A percentile compares a stretch with the other conserved stretches of the same genome.
phyloP scores from a whole-genome alignment of 2,329 filamentous ascomycete species.

The Mariannaea sp. region DNA sequence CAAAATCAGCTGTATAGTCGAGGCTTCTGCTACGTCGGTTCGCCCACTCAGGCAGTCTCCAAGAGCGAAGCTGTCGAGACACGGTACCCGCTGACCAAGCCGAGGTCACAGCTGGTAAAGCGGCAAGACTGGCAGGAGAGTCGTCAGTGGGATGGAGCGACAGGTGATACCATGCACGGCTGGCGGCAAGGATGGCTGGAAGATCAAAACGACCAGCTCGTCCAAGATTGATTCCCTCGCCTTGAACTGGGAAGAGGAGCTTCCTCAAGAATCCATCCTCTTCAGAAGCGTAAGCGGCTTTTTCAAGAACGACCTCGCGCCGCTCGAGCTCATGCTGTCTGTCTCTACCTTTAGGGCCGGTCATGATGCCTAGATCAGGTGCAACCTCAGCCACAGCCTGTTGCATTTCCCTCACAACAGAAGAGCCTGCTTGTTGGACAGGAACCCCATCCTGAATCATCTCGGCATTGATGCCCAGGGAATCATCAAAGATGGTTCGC shows the following conservation, averaged over 20 bases:
- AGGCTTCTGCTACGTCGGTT: constrained; percentile 89
- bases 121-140: constrained; percentile 73
- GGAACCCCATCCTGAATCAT: constrained; percentile 95
- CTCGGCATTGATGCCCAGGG: constrained; percentile 89
- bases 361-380: constrained; percentile 77
- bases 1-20: constrained; percentile 96
- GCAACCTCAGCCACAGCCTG: constrained; percentile 77
- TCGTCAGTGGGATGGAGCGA: constrained; percentile 91
- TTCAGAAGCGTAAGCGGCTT: constrained; percentile 80
- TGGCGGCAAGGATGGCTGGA: constrained; percentile 73
- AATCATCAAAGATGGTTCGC: constrained; percentile 90
- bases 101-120: constrained; percentile 72
- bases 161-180: constrained; percentile 93
- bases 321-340: constrained; percentile 80
- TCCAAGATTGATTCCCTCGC: constrained; percentile 80
- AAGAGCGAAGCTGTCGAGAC: constrained; percentile 88
- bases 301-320: constrained; percentile 82
- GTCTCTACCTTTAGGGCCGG: constrained; percentile 69
- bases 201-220: constrained; percentile 81
- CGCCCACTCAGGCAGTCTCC: constrained; percentile 95
- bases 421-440: constrained; percentile 74
- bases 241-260: constrained; percentile 77
- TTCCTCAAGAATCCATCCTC: constrained; percentile 81
- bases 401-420: constrained; percentile 85
- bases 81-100: constrained; percentile 93